Conservation (phyloP, 768 basidiomycete species). For the Hirschioporus abietinus region DNA sequence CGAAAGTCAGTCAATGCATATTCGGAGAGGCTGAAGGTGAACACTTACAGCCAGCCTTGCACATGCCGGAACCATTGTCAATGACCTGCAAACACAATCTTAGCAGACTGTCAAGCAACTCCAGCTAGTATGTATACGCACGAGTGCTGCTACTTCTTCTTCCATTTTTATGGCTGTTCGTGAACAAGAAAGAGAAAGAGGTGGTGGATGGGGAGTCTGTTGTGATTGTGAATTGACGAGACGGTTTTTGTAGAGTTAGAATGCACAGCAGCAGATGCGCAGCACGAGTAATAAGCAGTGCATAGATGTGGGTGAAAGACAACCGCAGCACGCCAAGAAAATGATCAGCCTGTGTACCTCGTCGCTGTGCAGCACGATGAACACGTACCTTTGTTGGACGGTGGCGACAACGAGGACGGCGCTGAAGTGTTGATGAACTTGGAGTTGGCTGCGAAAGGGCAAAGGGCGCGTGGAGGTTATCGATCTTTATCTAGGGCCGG, state of each 20-base stretch:
- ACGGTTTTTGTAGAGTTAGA: neutral
- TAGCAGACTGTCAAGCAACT: neutral
- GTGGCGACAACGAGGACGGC: constrained; percentile 1
- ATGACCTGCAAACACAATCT: constrained; percentile 50
- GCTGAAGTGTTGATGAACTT: neutral
- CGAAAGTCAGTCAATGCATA: constrained; percentile 17
- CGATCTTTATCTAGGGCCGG: constrained; percentile 2
- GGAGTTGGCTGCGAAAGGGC: neutral
- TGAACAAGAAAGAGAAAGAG: constrained; percentile 14
- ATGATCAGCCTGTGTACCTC: neutral
- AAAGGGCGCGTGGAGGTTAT: constrained; percentile 5
- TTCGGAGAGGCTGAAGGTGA: constrained; percentile 13
- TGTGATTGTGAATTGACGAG: no score
- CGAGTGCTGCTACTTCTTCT: constrained; percentile 59
- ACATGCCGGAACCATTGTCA: constrained; percentile 98
- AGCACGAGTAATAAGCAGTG: constrained; percentile 2
- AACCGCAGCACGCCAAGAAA: neutral
- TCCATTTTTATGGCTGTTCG: constrained; percentile 39
- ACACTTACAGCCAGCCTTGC: constrained; percentile 96
- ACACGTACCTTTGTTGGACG: neutral
- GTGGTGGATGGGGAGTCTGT: neutral
- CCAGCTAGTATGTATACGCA: constrained; percentile 21
- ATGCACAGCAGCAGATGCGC: neutral
- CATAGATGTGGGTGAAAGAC: neutral
- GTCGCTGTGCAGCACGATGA: neutral